Base-by-base conservation (phyloP, 1,139 yeast genomes). In the Diutina scorzettiae region DNA sequence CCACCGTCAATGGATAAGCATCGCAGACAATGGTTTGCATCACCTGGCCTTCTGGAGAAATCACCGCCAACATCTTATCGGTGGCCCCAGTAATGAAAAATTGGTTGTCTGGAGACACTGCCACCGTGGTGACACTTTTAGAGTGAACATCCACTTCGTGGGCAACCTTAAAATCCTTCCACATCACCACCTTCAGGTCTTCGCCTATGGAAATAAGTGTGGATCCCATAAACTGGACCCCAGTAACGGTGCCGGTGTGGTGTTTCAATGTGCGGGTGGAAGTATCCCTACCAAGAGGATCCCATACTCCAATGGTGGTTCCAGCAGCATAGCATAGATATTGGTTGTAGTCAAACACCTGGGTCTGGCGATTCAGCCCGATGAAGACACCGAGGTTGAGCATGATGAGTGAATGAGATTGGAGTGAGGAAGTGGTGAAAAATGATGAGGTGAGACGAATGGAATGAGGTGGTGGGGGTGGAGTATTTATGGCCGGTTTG, bases 251-350 rank as follows among this genome's bases (percentile, higher is more conserved):
- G 9, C 66, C 65, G 5, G 66, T 55, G 53, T 81, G 89, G 2
- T 71, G 67, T 49, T 79, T 80, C 41, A 81, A 61, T 0, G 87
- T 79, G 3, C 59, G 50, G 45, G 57, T 57, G 1, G 78, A 76
- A 14, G 87, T 86, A 34, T 54, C 53, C 18, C 60, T 55, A 19
- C 62, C 61, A 23, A 72, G 53, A 2, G 91, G 85, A 28, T 70
- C 61, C 93, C 94, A 85, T 36, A 86, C 57, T 0, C 93, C 93
- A 40, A 87, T 63, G n/a, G 76, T 71, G 42, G 67, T 69, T 2
- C 78, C 78, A 0, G 95, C 91, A 9, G 94, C 96, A 59, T 66
- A 86, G 0, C 94, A 95, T 8, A 83, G 39, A 12, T 23, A n/a
- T 14, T n/a, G 6, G 12, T 16, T 8, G 18, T 34, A 34, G 11